Evolutionary conservation across 331 rosid genomes (phyloP).

Genomic region (Pyracantha coccinea): DNA sequence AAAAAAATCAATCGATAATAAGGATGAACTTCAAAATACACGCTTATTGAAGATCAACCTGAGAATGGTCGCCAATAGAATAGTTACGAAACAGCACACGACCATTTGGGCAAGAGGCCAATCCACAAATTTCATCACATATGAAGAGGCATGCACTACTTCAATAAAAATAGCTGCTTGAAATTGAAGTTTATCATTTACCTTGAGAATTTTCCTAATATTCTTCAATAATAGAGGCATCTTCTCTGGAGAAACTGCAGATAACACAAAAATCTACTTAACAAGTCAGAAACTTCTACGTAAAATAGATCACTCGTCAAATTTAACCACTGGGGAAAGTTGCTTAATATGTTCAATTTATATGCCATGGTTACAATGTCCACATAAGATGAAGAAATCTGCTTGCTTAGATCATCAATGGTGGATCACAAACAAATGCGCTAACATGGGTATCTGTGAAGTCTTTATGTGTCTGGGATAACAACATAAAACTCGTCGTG

Average conservation of each 20-base stretch:
- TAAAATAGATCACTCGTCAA: constrained; percentile 1
- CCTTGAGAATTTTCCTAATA: constrained; percentile 68
- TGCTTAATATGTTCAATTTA: constrained; percentile 12
- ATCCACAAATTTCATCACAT: neutral
- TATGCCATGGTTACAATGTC: constrained; percentile 89
- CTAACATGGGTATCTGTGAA: constrained; percentile 55
- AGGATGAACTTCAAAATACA: neutral
- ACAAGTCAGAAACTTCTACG: constrained; percentile 53
- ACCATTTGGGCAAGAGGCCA: constrained; percentile 48
- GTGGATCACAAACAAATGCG: constrained; percentile 86
- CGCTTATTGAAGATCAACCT: constrained; percentile 44
- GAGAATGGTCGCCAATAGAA: constrained; percentile 96
- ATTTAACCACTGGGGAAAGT: constrained; percentile 11
- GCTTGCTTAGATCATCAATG: constrained; percentile 60
- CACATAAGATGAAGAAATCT: constrained; percentile 56
- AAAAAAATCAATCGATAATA: neutral
- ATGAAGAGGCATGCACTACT: neutral
- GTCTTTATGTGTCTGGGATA: constrained; percentile 64
- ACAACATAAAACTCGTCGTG: constrained; percentile 11
- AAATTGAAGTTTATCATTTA: constrained; percentile 18
- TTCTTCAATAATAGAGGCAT: constrained; percentile 73
- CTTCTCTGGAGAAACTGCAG: constrained; percentile 96
- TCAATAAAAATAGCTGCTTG: constrained; percentile 5
- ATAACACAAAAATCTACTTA: constrained; percentile 89
- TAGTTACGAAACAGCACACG: constrained; percentile 73